Percentiles rank a stretch among this genome's conserved stretches.
Conservation (phyloP, 805 yeast species). For the Candida multigemmis region DNA sequence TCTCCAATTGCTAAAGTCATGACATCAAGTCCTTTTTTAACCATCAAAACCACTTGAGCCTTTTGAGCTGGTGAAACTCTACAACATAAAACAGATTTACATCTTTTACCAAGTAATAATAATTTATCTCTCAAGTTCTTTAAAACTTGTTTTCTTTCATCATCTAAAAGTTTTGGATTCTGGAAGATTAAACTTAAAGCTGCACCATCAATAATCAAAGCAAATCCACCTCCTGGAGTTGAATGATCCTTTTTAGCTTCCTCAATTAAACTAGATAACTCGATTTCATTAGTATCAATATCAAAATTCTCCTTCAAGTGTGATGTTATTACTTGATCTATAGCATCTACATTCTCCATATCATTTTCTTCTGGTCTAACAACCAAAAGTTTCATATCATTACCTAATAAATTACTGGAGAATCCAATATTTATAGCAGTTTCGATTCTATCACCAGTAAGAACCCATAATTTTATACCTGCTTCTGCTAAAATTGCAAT, state of each 20-base stretch:
- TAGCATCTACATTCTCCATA: slow-evolving; percentile 27
- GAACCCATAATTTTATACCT: slow-evolving; percentile 76
- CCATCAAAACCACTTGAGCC: slow-evolving; percentile 64
- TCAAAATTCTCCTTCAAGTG: slow-evolving; percentile 42
- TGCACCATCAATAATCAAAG: slow-evolving; percentile 64
- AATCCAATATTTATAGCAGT: slow-evolving; percentile 81
- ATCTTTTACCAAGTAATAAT: slow-evolving; percentile 62
- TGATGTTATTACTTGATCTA: slow-evolving; percentile 33
- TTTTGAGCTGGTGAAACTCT: slow-evolving; percentile 81
- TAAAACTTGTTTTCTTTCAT: slow-evolving; percentile 3
- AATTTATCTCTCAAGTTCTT: slow-evolving; percentile 36
- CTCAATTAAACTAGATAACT: slow-evolving; percentile 32
- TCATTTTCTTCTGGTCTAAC: slow-evolving; percentile 53
- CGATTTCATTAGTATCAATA: slow-evolving; percentile 16
- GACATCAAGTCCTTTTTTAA: slow-evolving; percentile 54
- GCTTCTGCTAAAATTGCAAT: slow-evolving; percentile 59
- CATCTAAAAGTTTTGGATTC: slow-evolving; percentile 5
- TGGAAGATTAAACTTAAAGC: slow-evolving; percentile 41
- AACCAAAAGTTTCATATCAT: slow-evolving; percentile 59
- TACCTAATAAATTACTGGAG: slow-evolving; percentile 62
- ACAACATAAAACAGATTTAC: slow-evolving; percentile 74
- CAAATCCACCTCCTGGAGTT: slow-evolving; percentile 50
- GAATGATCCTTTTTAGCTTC: slow-evolving; percentile 53
- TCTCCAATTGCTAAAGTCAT: slow-evolving; percentile 81
- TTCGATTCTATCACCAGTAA: slow-evolving; percentile 77